Evolutionary conservation across 1,139 yeast genomes (phyloP), one percentile per base, ranked within the genome.

Genomic region (Candida pseudoviswanathii): DNA sequence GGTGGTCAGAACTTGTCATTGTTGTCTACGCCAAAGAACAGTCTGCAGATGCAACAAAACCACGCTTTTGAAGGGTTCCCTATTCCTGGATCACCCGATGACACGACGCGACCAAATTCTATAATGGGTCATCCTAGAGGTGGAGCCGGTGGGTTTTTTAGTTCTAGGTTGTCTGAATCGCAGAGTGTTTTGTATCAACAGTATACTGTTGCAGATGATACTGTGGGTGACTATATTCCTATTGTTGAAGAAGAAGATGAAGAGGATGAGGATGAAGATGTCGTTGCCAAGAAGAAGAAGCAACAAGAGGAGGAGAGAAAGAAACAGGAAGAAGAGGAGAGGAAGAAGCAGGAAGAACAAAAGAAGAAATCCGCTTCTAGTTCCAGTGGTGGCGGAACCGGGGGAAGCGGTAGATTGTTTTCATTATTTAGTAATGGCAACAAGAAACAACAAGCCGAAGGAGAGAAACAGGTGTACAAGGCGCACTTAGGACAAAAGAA

Each of bases 401-500:
- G 30, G 9, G 30, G 32, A 33, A 10, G 37, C n/a, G 43, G 37
- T 30, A 32, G 34, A 32, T 36, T 43, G 10, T 43, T 43, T 21
- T 33, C 26, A 7, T 16, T 43, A 43, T 43, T 43, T 27, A 41
- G 45, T 9, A 42, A 29, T 34, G 44, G 38, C 7, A 33, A 10
- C 31, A 34, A 16, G 10, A 41, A 41, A 22, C 39, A 47, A 24
- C 39, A 46, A 36, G 43, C 36, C 22, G 44, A 32, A 24, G 40
- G 41, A 10, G 44, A 41, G 9, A 42, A 43, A 21, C 47, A 44
- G 26, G 48, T 36, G 11, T 40, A 32, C 30, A 41, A 43, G 58
- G 98, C 97, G 32, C 91, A 94, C 60, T 71, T 94, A 54, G 99
- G 99, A 7, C 91, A 88, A 51, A 81, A 84, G 55, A 87, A 78